Conservation (phyloP, 2,329 filamentous ascomycete genomes). For the Phaeosphaeriaceae sp. region DNA sequence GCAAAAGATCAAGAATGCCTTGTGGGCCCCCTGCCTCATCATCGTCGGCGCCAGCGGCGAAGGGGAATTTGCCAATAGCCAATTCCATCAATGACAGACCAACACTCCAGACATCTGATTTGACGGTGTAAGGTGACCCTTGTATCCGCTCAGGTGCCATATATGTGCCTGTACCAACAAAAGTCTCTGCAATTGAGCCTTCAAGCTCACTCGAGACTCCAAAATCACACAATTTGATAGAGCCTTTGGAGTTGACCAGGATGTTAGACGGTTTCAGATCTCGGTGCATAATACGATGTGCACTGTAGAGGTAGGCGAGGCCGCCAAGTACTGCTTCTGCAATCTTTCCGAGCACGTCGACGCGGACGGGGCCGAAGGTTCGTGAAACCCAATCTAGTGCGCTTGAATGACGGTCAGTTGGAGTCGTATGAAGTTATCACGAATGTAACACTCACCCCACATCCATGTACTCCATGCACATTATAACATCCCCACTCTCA, state of each 20-base stretch:
- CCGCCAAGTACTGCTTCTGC: slow-evolving; percentile 93
- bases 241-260: slow-evolving; percentile 88
- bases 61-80: slow-evolving; percentile 96
- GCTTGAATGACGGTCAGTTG: slow-evolving; percentile 56
- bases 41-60: slow-evolving; percentile 80
- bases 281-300: slow-evolving; percentile 97
- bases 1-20: slow-evolving; percentile 92
- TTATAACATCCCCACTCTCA: slow-evolving; percentile 94
- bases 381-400: slow-evolving; percentile 92
- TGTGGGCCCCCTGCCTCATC: slow-evolving; percentile 75
- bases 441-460: slow-evolving; percentile 73
- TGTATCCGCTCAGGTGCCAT: slow-evolving; percentile 99
- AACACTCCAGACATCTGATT: slow-evolving; percentile 99
- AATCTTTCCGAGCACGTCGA: slow-evolving; percentile 97
- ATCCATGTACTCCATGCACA: slow-evolving; percentile 99
- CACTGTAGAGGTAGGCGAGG: slow-evolving; percentile 91
- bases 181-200: slow-evolving; percentile 97
- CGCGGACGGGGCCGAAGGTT: slow-evolving; percentile 91
- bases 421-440: slow-evolving; percentile 1
- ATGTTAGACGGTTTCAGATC: slow-evolving; percentile 99
- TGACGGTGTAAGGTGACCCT: slow-evolving; percentile 95
- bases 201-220: slow-evolving; percentile 98
- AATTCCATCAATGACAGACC: slow-evolving; percentile 95
- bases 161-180: slow-evolving; percentile 97
- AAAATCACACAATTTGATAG: slow-evolving; percentile 98